Conservation (phyloP, 2,329 filamentous ascomycete genomes). For the Kalaharituber pfeilii region DNA sequence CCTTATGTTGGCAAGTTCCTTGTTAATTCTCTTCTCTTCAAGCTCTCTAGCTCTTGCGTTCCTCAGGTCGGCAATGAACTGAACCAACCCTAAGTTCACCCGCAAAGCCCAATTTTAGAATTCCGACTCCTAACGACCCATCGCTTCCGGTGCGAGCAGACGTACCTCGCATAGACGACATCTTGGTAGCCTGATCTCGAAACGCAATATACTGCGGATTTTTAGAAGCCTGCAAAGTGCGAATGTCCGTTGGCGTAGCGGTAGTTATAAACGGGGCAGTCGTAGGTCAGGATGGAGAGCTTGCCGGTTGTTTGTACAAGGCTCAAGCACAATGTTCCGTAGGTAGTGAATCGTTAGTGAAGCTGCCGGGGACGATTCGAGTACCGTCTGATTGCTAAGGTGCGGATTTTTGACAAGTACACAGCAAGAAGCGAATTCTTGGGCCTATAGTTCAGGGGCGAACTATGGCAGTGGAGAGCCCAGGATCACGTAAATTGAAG, state of each 20-base stretch:
- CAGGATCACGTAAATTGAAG: not conserved
- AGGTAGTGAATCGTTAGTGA: not conserved
- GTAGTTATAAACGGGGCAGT: not conserved
- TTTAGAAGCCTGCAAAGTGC: not conserved
- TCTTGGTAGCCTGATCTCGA: constrained; percentile 7
- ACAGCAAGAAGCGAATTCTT: not conserved
- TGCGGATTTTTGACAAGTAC: not conserved
- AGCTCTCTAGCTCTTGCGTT: constrained; percentile 89
- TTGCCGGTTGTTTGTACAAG: too few species aligned
- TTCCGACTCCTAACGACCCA: not conserved
- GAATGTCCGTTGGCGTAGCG: not conserved
- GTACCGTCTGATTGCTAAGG: not conserved
- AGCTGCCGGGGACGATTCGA: not conserved
- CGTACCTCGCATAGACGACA: constrained; percentile 25
- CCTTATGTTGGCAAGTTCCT: constrained; percentile 95
- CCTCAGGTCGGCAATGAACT: constrained; percentile 92
- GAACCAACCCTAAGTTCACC: constrained; percentile 51
- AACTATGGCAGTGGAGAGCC: not conserved
- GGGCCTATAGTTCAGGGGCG: not conserved
- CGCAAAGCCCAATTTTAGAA: constrained; percentile 2
- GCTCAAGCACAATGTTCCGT: too few species aligned
- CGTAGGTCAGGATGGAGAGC: too few species aligned
- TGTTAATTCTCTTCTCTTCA: constrained; percentile 98
- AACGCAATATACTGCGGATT: not conserved
- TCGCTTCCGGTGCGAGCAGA: not conserved